Evolutionary conservation across 352 stramenopile genomes (phyloP), one percentile per base, ranked within the genome.

Genomic region (Globisporangium cederbergense): DNA sequence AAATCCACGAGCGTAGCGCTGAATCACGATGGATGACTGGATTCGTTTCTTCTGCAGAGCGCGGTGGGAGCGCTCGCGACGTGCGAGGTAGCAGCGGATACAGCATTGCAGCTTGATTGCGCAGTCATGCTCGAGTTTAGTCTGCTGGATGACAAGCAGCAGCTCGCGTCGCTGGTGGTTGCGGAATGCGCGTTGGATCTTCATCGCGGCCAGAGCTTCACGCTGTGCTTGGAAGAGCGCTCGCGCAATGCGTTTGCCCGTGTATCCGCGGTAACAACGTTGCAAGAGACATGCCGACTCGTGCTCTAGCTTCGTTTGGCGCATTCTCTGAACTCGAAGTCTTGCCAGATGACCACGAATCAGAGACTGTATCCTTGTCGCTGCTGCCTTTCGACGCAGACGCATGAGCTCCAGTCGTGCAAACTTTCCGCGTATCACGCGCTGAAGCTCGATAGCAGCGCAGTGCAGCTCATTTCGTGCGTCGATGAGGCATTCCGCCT

Each of bases 191-290:
- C 82, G 76, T 51, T 96, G 88, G 59, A 96, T 91, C 18, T 65
- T 64, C 4, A 73, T 67, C 14, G 82, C 82, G 30, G 79, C 83
- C 1, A 86, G 72, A 0, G 73, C 71, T 58, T 95, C 83, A 0
- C 68, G 70, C 60, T 95, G 86, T 0, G 79, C 83, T 22, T 73
- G 69, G 60, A 93, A 93, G 2, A 96, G 75, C 4, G 81, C 70
- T 51, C 73, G 71, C 7, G 71, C 73, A 10, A 95, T 63, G 25
- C 78, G 81, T 57, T 92, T 91, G 14, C 88, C 88, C 10, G 65
- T 85, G 64, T 91, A 95, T 0, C 88, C 88, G 18, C 88, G 83
- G 52, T 93, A 96, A 54, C 74, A 89, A 3, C 79, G 79, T 64
- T 96, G 88, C 20, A 96, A 51, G 0, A 90, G 51, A 25, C 53